phyloP scores from a whole-genome alignment of 768 basidiomycete genomes.

The Mycena vulgaris region DNA sequence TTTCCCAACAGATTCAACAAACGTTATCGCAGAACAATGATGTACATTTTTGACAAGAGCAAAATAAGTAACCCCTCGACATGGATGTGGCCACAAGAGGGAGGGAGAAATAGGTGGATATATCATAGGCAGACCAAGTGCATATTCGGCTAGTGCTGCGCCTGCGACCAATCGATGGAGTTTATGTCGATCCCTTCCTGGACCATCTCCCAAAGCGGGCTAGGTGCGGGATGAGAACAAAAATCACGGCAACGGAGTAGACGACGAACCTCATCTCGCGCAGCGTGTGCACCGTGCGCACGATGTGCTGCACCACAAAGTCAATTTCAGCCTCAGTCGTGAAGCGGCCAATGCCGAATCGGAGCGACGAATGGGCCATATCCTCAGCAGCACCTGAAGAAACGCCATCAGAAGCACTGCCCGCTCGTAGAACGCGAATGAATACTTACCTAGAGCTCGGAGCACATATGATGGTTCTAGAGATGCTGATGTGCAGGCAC shows the following conservation, averaged over 20 bases:
- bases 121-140: slow-evolving; percentile 16
- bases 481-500: slow-evolving; percentile 98
- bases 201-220: slow-evolving; percentile 99
- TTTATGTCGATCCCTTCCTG: slow-evolving; percentile 98
- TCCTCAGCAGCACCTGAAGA: slow-evolving; percentile 91
- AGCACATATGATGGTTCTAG: slow-evolving; percentile 98
- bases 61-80: slow-evolving; percentile 14
- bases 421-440: neutral
- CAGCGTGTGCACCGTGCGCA: slow-evolving; percentile 87
- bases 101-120: slow-evolving; percentile 20
- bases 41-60: slow-evolving; percentile 35
- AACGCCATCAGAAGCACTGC: neutral
- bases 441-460: slow-evolving; percentile 83
- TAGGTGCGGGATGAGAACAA: slow-evolving; percentile 44
- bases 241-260: slow-evolving; percentile 9
- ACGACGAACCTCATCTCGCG: slow-evolving; percentile 88
- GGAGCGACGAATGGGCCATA: slow-evolving; percentile 98
- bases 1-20: neutral
- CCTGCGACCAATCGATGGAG: slow-evolving; percentile 93
- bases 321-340: slow-evolving; percentile 98
- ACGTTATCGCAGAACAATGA: slow-evolving; percentile 21
- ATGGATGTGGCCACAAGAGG: neutral
- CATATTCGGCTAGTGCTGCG: slow-evolving; percentile 65
- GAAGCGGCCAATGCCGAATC: slow-evolving; percentile 98
- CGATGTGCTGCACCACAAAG: slow-evolving; percentile 91